phyloP scores from a whole-genome alignment of 2,329 filamentous ascomycete genomes.

The Zopfia rhizophila region DNA sequence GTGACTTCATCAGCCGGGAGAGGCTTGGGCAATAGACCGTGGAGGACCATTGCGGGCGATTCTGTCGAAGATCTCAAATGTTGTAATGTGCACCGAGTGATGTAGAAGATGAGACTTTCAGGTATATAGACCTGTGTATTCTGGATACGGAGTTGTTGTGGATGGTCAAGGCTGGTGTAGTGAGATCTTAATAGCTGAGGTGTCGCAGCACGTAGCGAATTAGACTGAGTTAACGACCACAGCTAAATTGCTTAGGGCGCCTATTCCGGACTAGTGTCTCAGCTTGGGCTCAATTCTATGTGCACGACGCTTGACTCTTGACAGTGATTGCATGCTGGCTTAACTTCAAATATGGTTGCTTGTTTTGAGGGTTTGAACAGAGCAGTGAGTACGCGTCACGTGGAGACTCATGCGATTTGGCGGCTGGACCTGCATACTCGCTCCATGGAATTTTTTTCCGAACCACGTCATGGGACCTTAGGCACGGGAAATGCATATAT shows the following conservation, averaged over 20 bases:
- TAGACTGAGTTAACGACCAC: not conserved
- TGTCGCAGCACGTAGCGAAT: conserved; percentile 12
- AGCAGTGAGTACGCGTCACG: too few relatives aligned
- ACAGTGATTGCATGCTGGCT: too few relatives aligned
- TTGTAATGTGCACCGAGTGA: not conserved
- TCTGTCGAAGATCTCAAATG: not conserved
- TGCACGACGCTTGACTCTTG: too few relatives aligned
- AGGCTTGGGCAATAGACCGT: conserved; percentile 50
- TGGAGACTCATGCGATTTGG: too few relatives aligned
- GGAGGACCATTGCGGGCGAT: conserved; percentile 39
- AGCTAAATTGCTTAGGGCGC: conserved; percentile 29
- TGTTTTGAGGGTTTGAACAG: too few relatives aligned
- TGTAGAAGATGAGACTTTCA: not conserved
- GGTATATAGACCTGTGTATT: too few relatives aligned
- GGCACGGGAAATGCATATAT: conserved; percentile 1
- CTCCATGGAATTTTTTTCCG: conserved; percentile 2
- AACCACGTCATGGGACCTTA: not conserved
- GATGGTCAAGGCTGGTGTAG: not conserved
- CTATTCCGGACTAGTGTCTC: conserved; percentile 31
- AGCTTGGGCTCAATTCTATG: too few relatives aligned
- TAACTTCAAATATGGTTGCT: too few relatives aligned
- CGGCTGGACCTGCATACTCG: too few relatives aligned
- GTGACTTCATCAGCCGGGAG: conserved; percentile 45
- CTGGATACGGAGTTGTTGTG: conserved; percentile 3
- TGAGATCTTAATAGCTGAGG: conserved; percentile 11